A percentile compares a stretch with the other conserved stretches of the same genome.
Evolutionary conservation across 306 rosid species (phyloP).

Genomic region (Cucurbita ficifolia): DNA sequence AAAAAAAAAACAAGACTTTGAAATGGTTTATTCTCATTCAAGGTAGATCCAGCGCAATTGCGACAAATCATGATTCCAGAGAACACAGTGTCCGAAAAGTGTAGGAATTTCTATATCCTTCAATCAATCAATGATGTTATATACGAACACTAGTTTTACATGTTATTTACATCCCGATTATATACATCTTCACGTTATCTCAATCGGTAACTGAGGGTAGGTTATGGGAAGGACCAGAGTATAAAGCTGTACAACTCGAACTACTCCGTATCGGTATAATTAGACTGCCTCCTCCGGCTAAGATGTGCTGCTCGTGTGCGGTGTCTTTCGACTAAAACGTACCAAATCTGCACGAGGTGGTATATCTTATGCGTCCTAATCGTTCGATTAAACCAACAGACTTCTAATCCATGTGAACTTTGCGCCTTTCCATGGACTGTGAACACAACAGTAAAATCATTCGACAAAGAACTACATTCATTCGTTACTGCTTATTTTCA

Average conservation of each 20-base stretch:
- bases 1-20: too few relatives aligned
- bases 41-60: too few relatives aligned
- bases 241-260: background rate
- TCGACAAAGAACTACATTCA: background rate
- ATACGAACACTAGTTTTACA: background rate
- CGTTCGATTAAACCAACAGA: background rate
- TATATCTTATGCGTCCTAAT: background rate
- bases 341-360: background rate
- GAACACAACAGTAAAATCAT: background rate
- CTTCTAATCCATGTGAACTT: constrained; percentile 5
- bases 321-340: background rate
- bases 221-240: background rate
- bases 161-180: background rate
- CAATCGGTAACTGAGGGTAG: background rate
- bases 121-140: background rate
- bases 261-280: background rate
- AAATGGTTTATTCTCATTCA: too few relatives aligned
- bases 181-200: background rate
- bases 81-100: background rate
- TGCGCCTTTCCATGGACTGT: background rate
- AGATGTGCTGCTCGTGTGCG: background rate
- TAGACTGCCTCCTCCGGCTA: background rate
- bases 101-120: background rate
- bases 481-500: background rate
- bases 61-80: too few relatives aligned